Evolutionary conservation across 2,329 filamentous ascomycete genomes (phyloP), one percentile per base, ranked within the genome.

Genomic region (Plectosphaerella plurivora): DNA sequence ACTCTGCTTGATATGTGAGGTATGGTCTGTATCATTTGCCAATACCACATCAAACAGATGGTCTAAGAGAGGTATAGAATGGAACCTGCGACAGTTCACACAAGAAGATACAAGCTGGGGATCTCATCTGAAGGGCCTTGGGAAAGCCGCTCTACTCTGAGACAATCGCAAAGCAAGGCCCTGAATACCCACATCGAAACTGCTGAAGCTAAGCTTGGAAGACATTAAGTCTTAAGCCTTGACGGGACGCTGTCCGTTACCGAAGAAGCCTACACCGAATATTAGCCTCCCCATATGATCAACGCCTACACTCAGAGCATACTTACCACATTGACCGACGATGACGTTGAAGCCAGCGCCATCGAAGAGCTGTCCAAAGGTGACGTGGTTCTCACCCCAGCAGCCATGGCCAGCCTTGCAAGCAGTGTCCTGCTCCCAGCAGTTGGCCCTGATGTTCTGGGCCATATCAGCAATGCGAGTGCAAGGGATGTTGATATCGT

Each of bases 401-500:
- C 46, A 48, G 16, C 28, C 14, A n/a, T 11, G 12, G 16, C 28
- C 28, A 11, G 35, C 16, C 41, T 20, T 18, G 41, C 41, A 44
- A 12, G 16, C n/a, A 12, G 41, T 20, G 16, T 44, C 39, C 10
- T 18, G 10, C 39, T 16, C 18, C 15, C 18, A 42, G 39, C 39
- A 42, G 39, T 42, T n/a, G 10, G 16, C 8, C 39, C 18, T 42
- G 39, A 42, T 42, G 39, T 42, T 42, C 10, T 14, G 11, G n/a
- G 47, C 47, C 35, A 49, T 36, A 20, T 42, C 22, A 36, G 47
- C 47, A 7, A 49, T 24, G 18, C 41, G 16, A 12, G 33, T 16
- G 47, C 47, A 49, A 3, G 47, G 24, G 47, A 49, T 37, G 33
- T 49, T 37, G 36, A 49, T 36, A 8, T 49, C 47, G 22, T 49